Base-by-base conservation (phyloP, 2,329 filamentous ascomycete species). In the Paraconiothyrium sp. region DNA sequence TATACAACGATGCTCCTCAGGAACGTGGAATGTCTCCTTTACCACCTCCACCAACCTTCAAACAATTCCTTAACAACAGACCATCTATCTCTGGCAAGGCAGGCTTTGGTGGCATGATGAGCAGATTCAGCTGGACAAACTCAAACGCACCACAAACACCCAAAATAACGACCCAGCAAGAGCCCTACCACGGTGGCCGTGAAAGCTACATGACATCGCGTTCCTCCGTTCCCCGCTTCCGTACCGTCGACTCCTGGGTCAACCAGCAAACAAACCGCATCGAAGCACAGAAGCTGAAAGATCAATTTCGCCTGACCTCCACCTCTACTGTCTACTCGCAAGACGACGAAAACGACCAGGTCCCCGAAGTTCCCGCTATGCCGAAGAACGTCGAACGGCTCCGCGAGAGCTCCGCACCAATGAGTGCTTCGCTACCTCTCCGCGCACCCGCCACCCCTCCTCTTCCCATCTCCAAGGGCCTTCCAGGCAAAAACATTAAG, bases 161-260 rank as follows among this genome's bases (percentile, higher is more conserved):
- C 0, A 70, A 73, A n/a, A 76, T 77, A 22, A 59, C 71, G 5
- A 65, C 57, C 2, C 70, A 16, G n/a, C 39, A 70, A 27, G 75
- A 78, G 58, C 67, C 64, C 3, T 66, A 70, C 39, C 63, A 64
- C n/a, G 59, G 71, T 27, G 62, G 66, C 3, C 75, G 75, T 20
- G 76, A 78, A n/a, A 76, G 72, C 60, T 75, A 76, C 57, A 75
- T 78, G 67, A 79, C 77, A 4, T 59, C 68, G 6, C 73, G 74
- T 14, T 77, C 76, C 7, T 78, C 75, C 0, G 71, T 78, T 7
- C 72, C 77, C 1, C 76, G 78, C 34, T 80, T 79, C 70, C 76
- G 78, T 54, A 80, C 78, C 27, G 71, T 80, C 41, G 76, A 80
- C 65, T 76, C 72, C 1, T 80, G 78, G 78, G 78, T 80, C 13